A percentile compares a stretch with the other conserved stretches of the same genome.
These are phyloP conservation scores for Colletotrichum trifolii DNA, from an alignment of 2,329 filamentous ascomycete species.

Conservation along the genomic window DNA sequence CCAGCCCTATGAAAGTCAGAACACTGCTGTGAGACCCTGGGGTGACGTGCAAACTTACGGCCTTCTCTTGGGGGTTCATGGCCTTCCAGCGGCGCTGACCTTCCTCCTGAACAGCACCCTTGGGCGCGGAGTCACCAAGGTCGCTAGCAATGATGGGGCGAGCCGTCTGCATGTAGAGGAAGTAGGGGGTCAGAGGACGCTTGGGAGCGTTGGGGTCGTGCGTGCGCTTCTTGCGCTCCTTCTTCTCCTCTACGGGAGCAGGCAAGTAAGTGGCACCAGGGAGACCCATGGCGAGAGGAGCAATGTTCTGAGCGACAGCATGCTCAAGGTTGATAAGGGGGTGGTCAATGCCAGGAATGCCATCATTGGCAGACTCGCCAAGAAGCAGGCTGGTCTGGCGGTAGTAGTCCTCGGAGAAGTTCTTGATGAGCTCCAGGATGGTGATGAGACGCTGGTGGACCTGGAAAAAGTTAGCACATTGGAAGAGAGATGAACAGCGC, in stretches of 20 bases:
- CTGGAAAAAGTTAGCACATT: conserved; percentile 60
- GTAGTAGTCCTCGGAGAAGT: conserved; percentile 85
- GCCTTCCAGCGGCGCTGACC: conserved; percentile 86
- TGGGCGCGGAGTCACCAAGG: conserved; percentile 78
- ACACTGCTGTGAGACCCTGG: background rate
- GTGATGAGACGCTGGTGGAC: conserved; percentile 82
- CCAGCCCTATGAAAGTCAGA: conserved; percentile 59
- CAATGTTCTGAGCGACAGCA: conserved; percentile 59
- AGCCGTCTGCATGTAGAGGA: conserved; percentile 91
- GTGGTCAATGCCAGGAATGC: conserved; percentile 50
- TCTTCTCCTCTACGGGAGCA: conserved; percentile 72
- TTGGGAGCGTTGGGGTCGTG: conserved; percentile 95
- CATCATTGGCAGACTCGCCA: conserved; percentile 67
- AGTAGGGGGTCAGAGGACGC: conserved; percentile 92
- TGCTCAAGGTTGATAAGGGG: conserved; percentile 64
- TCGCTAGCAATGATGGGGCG: conserved; percentile 85
- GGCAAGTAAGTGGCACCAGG: conserved; percentile 43
- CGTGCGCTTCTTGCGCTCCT: conserved; percentile 88
- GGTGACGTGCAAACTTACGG: conserved; percentile 47
- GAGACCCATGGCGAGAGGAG: conserved; percentile 43
- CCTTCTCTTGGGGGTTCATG: conserved; percentile 80
- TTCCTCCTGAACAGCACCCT: conserved; percentile 89
- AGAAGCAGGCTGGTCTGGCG: conserved; percentile 89
- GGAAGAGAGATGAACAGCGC: background rate
- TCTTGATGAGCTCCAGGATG: conserved; percentile 82